Percentiles rank a stretch among this genome's conserved stretches.
Conservation (phyloP, 306 rosid genomes). For the Ceratonia siliqua region DNA sequence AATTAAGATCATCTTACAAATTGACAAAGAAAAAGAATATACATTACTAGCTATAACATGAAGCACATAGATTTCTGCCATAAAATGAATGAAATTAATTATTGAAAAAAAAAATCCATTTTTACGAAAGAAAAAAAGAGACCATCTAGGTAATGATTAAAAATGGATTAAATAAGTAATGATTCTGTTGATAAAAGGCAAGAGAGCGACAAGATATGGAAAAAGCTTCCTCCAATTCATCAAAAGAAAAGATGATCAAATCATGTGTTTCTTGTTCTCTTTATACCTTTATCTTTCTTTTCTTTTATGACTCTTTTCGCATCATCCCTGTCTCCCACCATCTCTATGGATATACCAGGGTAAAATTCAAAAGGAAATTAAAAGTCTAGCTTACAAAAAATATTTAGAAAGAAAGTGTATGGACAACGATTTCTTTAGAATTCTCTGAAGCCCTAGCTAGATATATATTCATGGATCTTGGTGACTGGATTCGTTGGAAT, state of each 20-base stretch:
- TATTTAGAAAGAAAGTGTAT: background rate
- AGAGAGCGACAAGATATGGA: background rate
- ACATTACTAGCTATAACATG: background rate
- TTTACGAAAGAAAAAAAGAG: background rate
- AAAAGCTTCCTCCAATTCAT: conserved; percentile 21
- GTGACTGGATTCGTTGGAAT: background rate
- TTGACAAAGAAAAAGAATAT: background rate
- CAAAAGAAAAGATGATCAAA: conserved; percentile 7
- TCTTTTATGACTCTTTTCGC: background rate
- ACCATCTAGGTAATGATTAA: background rate
- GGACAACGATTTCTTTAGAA: background rate
- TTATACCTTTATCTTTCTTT: background rate
- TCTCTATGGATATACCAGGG: background rate
- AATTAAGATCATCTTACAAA: background rate
- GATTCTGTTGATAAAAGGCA: background rate
- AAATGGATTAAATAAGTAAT: background rate
- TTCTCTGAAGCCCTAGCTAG: too few species aligned
- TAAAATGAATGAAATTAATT: too few species aligned
- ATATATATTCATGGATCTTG: too few species aligned
- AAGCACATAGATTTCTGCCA: background rate
- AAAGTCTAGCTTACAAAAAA: background rate
- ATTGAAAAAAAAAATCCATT: too few species aligned
- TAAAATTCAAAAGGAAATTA: conserved; percentile 6
- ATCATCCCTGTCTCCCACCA: background rate
- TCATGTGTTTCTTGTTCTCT: conserved; percentile 5